Base-by-base conservation (phyloP, 2,329 filamentous ascomycete species). In the Alternaria postmessia region DNA sequence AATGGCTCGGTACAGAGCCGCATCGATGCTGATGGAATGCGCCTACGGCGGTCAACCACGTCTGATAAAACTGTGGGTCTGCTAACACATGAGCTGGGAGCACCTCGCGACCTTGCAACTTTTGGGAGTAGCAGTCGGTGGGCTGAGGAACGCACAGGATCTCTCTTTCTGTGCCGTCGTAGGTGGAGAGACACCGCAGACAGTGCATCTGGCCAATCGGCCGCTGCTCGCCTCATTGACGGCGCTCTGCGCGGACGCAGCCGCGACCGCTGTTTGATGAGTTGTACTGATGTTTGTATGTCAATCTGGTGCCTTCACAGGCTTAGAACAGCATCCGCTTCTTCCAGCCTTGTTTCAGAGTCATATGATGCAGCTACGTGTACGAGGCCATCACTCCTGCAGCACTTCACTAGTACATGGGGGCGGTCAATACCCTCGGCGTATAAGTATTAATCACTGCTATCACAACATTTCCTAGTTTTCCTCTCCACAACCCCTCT, bases 21-120 rank as follows among this genome's bases (percentile, higher is more conserved):
- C 46, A 46, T 54, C 46, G 39, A 51, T 49, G 48, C 57, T 55
- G 49, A 34, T 51, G 39, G 53, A 51, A 18, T 38, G 46, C 28
- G 39, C 53, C 57, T 60, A 36, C 53, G 44, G 57, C 57, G 44
- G 57, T 59, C 57, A 55, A 59, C 57, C 57, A 59, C 57, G 57
- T 59, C 57, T 43, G 57, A 59, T 55, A 44, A 38, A 24, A 49
- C 46, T 26, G 57, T 55, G 57, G 57, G 57, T 55, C 57, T 55
- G 57, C 57, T 53, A 59, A 53, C 52, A 55, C 51, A 55, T 12
- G 32, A 48, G 57, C 57, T 55, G 38, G 57, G 57, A 38, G 57
- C 57, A 48, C 44, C 30, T 28, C 38, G 57, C 57, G 57, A 49
- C 39, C 52, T 53, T 39, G 32, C 51, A 55, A 38, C 20, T 18